A percentile compares a stretch with the other conserved stretches of the same genome.
Conservation (phyloP, 495 filamentous ascomycete species). For the Penicillium psychrofluorescens region DNA sequence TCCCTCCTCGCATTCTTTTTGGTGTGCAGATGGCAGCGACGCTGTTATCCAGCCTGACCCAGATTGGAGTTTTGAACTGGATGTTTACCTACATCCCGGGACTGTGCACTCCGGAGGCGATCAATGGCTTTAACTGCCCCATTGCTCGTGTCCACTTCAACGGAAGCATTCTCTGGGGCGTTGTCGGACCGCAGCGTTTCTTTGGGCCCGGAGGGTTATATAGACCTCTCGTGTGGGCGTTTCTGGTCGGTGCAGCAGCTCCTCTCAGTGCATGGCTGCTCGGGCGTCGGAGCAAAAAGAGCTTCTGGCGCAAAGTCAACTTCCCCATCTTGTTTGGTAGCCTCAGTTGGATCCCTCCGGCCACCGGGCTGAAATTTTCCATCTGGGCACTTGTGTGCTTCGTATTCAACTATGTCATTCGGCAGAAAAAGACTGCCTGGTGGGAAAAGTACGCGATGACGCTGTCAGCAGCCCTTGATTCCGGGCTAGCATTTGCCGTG, state of each 20-base stretch:
- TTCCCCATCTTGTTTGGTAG: constrained; percentile 37
- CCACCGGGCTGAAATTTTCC: constrained; percentile 31
- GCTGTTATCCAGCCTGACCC: constrained; percentile 67
- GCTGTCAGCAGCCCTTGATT: constrained; percentile 73
- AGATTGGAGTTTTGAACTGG: constrained; percentile 82
- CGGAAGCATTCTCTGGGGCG: constrained; percentile 82
- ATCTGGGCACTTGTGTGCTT: constrained; percentile 59
- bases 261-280: constrained; percentile 63
- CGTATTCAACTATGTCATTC: constrained; percentile 70
- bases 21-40: constrained; percentile 75
- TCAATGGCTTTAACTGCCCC: constrained; percentile 84
- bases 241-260: constrained; percentile 61
- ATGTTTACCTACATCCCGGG: constrained; percentile 72
- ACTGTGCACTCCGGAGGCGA: constrained; percentile 68
- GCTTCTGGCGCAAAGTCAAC: constrained; percentile 31
- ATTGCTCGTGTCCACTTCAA: constrained; percentile 87
- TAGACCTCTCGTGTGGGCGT: constrained; percentile 53
- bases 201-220: constrained; percentile 66
- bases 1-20: constrained; percentile 71
- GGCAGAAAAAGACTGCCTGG: constrained; percentile 59
- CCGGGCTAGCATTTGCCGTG: constrained; percentile 69
- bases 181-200: constrained; percentile 70
- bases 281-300: constrained; percentile 42
- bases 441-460: constrained; percentile 91
- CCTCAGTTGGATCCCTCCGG: constrained; percentile 71